These are phyloP conservation scores for Pisolithus microcarpus DNA, from an alignment of 768 basidiomycete species.

Conservation along the genomic window DNA sequence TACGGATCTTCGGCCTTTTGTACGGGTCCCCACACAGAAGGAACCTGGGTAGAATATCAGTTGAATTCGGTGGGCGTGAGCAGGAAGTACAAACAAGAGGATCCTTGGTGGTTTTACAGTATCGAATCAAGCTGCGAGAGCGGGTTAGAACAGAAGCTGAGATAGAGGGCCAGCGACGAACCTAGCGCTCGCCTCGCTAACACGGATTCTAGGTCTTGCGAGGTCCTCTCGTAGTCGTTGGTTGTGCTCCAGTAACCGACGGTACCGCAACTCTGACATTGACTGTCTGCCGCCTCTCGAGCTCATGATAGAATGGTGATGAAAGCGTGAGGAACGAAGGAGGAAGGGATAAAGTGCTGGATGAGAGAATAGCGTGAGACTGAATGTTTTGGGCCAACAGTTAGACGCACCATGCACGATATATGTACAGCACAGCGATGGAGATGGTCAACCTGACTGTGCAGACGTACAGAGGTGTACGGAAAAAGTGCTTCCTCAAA, in stretches of 20 bases:
- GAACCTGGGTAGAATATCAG: slow-evolving; percentile 49
- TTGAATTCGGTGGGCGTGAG: slow-evolving; percentile 2
- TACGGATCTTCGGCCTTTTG: slow-evolving; percentile 90
- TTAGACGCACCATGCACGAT: not conserved
- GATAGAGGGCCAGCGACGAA: slow-evolving; percentile 27
- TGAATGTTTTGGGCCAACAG: not conserved
- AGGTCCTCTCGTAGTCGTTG: slow-evolving; percentile 65
- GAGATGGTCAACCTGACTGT: not conserved
- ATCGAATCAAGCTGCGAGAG: slow-evolving; percentile 53
- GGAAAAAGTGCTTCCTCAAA: too few relatives aligned
- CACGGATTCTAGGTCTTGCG: slow-evolving; percentile 59
- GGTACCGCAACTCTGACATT: slow-evolving; percentile 76
- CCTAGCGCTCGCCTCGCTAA: slow-evolving; percentile 68
- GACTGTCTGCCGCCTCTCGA: slow-evolving; percentile 59
- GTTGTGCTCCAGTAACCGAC: slow-evolving; percentile 73
- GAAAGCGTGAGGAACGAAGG: not conserved
- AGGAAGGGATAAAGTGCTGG: not conserved
- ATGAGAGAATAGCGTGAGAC: slow-evolving; percentile 4
- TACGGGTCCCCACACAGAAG: slow-evolving; percentile 96
- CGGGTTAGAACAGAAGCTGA: slow-evolving; percentile 1
- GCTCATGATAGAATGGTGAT: slow-evolving; percentile 38
- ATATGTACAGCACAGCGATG: not conserved
- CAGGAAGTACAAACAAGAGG: slow-evolving; percentile 42
- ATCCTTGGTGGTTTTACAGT: slow-evolving; percentile 69
- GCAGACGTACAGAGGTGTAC: not conserved